Evolutionary conservation across 768 basidiomycete genomes (phyloP), one percentile per base, ranked within the genome.

Genomic region (Phanerochaete carnosa): DNA sequence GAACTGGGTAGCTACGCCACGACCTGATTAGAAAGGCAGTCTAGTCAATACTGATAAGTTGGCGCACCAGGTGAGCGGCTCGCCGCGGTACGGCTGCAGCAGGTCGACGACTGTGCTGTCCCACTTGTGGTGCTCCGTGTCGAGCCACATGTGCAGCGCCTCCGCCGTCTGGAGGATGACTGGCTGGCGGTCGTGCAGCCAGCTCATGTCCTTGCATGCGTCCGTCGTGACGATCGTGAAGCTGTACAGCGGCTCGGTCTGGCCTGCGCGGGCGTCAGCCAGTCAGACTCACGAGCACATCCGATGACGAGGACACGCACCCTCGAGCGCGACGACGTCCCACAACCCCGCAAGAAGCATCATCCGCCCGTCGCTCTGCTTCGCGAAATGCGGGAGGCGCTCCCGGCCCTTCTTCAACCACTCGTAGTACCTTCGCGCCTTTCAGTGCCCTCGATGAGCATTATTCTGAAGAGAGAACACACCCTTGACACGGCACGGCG

Each of bases 111-210:
- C 80, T 45, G 80, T 80, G 4, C 79, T 68, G 19, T 79, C 82
- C 94, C 90, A 96, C 2, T 70, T 73, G 45, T 81, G 80, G 0
- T 82, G 80, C 1, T 83, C 84, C 1, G 90, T 88, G 73, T 95
- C 90, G 15, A 98, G 81, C 96, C 96, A 98, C 12, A 71, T 68
- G 22, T 79, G 71, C 28, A 94, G 76, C 1, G 89, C 87, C 2
- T 82, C 80, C 33, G 77, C 69, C 0, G 79, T 77, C 9, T 83
- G 80, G 5, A 98, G 82, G 51, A 98, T 87, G 46, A 94, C 92
- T 7, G 90, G 90, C 64, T 90, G 89, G 23, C 95, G 86, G 66
- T 95, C 91, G 69, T 97, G 96, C n/a, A 98, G 79, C 91, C 94
- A 98, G 6, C 76, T 75, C 49, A 94, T 78, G 6, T 86, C 82